Evolutionary conservation across 2,329 filamentous ascomycete species (phyloP).

Genomic region (Colletotrichum lindemuthianum): DNA sequence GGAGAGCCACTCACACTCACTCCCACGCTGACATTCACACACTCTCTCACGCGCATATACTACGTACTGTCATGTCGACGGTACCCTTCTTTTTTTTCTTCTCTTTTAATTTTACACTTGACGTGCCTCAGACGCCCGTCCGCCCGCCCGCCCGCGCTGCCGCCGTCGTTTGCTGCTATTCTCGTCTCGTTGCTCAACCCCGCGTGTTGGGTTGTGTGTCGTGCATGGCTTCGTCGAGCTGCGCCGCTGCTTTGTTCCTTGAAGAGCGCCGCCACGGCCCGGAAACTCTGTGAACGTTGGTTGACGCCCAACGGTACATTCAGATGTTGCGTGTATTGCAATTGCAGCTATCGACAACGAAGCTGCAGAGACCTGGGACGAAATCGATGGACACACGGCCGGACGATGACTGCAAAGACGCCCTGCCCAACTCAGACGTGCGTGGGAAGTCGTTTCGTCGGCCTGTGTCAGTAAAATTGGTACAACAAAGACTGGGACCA

Average conservation of each 20-base stretch:
- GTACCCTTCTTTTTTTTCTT: neutral
- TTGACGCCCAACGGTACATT: no score
- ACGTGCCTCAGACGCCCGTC: slow-evolving; percentile 25
- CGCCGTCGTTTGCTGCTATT: slow-evolving; percentile 27
- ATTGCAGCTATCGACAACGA: no score
- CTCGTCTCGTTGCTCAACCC: slow-evolving; percentile 9
- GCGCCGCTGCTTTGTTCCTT: neutral
- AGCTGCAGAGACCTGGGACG: no score
- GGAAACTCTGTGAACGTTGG: neutral
- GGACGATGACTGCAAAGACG: no score
- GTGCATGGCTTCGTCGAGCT: slow-evolving; percentile 11
- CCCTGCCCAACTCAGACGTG: no score
- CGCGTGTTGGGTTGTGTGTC: neutral
- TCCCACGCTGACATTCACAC: slow-evolving; percentile 1
- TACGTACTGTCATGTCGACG: no score
- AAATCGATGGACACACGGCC: no score
- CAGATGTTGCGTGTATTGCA: no score
- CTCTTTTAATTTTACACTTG: neutral
- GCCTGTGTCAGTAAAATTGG: no score
- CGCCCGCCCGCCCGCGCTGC: slow-evolving; percentile 22
- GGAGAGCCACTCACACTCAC: slow-evolving; percentile 16
- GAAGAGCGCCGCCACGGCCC: neutral
- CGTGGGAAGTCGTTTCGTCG: no score
- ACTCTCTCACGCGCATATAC: neutral
- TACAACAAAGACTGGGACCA: no score